Evolutionary conservation across 2,329 filamentous ascomycete genomes (phyloP).

Genomic region (Ophiostoma himal-ulmi): DNA sequence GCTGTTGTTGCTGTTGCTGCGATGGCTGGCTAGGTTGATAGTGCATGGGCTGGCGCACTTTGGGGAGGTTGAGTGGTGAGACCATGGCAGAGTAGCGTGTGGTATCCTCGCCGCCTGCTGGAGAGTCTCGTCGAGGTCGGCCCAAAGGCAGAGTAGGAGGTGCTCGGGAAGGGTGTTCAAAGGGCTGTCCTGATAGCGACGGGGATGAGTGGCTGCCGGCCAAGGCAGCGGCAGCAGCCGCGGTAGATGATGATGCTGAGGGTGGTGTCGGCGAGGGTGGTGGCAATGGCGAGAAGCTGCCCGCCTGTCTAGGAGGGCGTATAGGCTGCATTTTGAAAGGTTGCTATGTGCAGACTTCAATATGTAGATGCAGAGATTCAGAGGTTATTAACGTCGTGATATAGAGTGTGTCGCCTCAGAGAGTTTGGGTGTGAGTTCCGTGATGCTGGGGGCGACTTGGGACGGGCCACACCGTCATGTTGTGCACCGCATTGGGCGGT

Average conservation of each 20-base stretch:
- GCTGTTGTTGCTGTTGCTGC: constrained; percentile 15
- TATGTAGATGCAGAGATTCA: neutral
- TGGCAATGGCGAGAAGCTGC: constrained; percentile 52
- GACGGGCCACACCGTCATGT: constrained; percentile 37
- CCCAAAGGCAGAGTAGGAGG: constrained; percentile 30
- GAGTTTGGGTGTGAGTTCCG: neutral
- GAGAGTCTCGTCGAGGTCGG: constrained; percentile 41
- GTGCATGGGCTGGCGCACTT: constrained; percentile 33
- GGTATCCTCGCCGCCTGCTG: constrained; percentile 39
- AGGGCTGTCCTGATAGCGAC: neutral
- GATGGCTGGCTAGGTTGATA: neutral
- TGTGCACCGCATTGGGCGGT: constrained; percentile 29
- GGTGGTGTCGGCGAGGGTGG: constrained; percentile 18
- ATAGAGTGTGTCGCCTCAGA: neutral
- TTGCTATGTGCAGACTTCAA: neutral
- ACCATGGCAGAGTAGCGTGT: constrained; percentile 19
- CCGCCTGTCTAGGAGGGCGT: constrained; percentile 44
- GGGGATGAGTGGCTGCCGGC: constrained; percentile 23
- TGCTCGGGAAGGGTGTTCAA: constrained; percentile 16
- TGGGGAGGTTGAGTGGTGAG: constrained; percentile 41
- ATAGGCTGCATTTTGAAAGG: constrained; percentile 42
- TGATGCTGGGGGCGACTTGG: neutral
- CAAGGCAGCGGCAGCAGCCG: constrained; percentile 26
- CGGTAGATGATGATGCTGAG: constrained; percentile 6
- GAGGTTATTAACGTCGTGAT: constrained; percentile 26